Conservation (phyloP, 768 basidiomycete genomes). For the Tulasnella calospora region DNA sequence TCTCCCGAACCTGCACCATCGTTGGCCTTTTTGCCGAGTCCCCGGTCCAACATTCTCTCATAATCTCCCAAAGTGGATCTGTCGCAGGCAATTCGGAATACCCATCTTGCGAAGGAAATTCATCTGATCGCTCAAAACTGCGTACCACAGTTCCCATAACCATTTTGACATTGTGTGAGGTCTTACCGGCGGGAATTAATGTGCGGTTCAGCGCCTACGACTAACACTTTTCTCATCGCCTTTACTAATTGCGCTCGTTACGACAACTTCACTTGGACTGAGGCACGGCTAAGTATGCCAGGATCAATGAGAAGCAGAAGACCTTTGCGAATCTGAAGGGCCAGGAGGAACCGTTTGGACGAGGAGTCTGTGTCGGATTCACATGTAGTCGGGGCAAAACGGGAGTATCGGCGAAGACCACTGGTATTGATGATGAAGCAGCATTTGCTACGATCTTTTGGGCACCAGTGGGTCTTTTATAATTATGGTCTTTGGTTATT, state of each 20-base stretch:
- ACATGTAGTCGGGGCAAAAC: slow-evolving; percentile 87
- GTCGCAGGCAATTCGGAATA: not conserved
- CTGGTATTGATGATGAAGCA: slow-evolving; percentile 18
- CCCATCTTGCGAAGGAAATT: not conserved
- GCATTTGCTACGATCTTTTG: slow-evolving; percentile 29
- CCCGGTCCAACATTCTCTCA: not conserved
- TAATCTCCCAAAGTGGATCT: slow-evolving; percentile 9
- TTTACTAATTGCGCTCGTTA: slow-evolving; percentile 49
- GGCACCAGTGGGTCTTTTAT: not conserved
- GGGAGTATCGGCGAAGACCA: slow-evolving; percentile 35
- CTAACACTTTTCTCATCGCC: too few species aligned
- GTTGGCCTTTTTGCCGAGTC: not conserved
- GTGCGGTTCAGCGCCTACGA: too few species aligned
- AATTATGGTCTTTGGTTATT: too few species aligned
- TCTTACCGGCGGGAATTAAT: too few species aligned
- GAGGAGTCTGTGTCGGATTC: slow-evolving; percentile 88
- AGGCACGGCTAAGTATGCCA: slow-evolving; percentile 98
- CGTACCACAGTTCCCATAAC: too few species aligned
- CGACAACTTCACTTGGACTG: slow-evolving; percentile 78
- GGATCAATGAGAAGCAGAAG: slow-evolving; percentile 93
- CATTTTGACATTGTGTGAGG: too few species aligned
- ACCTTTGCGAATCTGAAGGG: slow-evolving; percentile 91
- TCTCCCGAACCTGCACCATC: not conserved
- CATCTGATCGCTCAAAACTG: too few species aligned
- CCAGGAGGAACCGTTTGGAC: slow-evolving; percentile 63